A percentile compares a stretch with the other conserved stretches of the same genome.
These are phyloP conservation scores for Podospora fimiseda DNA, from an alignment of 495 filamentous ascomycete genomes.

Conservation along the genomic window DNA sequence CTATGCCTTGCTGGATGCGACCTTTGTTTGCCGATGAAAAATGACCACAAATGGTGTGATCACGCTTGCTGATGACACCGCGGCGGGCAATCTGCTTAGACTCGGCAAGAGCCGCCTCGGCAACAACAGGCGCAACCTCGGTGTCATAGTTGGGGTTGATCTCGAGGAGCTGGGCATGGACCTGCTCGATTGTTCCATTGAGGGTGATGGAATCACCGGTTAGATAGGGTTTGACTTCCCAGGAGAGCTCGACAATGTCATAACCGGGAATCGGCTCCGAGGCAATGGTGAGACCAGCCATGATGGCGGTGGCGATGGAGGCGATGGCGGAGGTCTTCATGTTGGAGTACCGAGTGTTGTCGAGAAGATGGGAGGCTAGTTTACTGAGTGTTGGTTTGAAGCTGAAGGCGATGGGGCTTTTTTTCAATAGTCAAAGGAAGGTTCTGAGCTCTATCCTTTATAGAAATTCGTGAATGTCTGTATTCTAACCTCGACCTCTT, in stretches of 20 bases:
- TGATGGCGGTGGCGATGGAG: too few relatives aligned
- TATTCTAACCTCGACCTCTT: too few relatives aligned
- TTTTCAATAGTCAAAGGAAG: too few relatives aligned
- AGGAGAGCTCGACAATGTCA: not conserved
- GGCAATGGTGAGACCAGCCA: too few relatives aligned
- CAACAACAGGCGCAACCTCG: not conserved
- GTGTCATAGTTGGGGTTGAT: not conserved
- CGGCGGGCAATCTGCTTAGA: not conserved
- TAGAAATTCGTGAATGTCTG: too few relatives aligned
- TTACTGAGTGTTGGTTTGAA: too few relatives aligned
- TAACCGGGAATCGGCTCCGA: not conserved
- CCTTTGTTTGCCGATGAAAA: not conserved
- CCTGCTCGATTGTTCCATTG: constrained; percentile 1
- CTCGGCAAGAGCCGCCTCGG: not conserved
- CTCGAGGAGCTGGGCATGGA: not conserved
- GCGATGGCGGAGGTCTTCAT: too few relatives aligned
- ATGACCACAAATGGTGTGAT: not conserved
- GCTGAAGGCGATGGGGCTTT: too few relatives aligned
- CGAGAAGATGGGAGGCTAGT: too few relatives aligned
- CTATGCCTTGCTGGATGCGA: constrained; percentile 16
- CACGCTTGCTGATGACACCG: not conserved
- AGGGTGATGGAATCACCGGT: not conserved
- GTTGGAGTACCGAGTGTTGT: too few relatives aligned
- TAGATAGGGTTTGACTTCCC: not conserved
- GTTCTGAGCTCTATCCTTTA: too few relatives aligned